Evolutionary conservation across 2,329 filamentous ascomycete genomes (phyloP).

Genomic region (Shiraia sp.): DNA sequence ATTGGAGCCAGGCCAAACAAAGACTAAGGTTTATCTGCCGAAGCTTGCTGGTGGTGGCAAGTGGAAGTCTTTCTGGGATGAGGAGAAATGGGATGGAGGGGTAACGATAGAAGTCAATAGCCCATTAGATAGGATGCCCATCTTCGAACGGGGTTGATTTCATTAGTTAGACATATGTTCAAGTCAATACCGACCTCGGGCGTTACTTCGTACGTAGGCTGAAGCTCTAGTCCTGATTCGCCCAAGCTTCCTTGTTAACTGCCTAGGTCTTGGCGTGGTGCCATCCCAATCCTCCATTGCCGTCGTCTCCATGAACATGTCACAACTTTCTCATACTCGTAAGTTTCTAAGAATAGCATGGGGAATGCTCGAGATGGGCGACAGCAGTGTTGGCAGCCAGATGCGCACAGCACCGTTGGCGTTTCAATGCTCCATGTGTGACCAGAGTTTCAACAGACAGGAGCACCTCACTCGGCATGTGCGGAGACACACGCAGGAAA

Average conservation of each 20-base stretch:
- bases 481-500: conserved; percentile 16
- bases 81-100: conserved; percentile 45
- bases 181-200: not conserved
- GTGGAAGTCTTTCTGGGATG: conserved; percentile 51
- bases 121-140: conserved; percentile 54
- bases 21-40: conserved; percentile 59
- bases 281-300: too few species aligned
- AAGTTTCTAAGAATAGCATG: too few species aligned
- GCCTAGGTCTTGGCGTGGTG: too few species aligned
- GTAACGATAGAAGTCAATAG: conserved; percentile 47
- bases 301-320: too few species aligned
- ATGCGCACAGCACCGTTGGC: not conserved
- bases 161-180: not conserved
- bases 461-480: conserved; percentile 16
- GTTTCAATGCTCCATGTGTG: conserved; percentile 7
- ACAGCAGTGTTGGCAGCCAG: not conserved
- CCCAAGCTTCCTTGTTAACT: not conserved
- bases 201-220: not conserved
- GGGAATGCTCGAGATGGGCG: too few species aligned
- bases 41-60: conserved; percentile 25
- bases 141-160: conserved; percentile 42
- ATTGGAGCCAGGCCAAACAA: conserved; percentile 52
- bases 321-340: too few species aligned
- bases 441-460: conserved; percentile 9
- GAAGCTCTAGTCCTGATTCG: not conserved